phyloP scores from a whole-genome alignment of 352 stramenopile genomes.

The Detonula confervacea region DNA sequence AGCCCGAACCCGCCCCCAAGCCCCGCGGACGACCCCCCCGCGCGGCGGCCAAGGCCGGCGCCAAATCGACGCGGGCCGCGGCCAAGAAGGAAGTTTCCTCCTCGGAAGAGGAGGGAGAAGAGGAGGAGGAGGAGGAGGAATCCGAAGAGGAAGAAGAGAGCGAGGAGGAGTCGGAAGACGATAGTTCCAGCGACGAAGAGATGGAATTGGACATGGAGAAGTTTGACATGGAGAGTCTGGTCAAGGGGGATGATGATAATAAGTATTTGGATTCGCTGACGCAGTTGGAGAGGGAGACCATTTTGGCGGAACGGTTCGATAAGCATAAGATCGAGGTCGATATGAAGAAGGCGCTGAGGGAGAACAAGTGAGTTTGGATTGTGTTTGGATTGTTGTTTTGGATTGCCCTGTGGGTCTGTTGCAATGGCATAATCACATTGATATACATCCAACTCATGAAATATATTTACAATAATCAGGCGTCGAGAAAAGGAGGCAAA shows the following conservation, averaged over 20 bases:
- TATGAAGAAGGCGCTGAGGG: constrained; percentile 82
- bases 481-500: constrained; percentile 59
- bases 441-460: constrained; percentile 5
- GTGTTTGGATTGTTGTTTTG: background rate
- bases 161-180: constrained; percentile 34
- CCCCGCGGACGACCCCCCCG: constrained; percentile 20
- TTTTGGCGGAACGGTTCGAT: constrained; percentile 84
- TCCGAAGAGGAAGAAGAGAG: constrained; percentile 46
- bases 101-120: constrained; percentile 36
- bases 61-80: constrained; percentile 9
- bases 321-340: constrained; percentile 80
- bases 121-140: constrained; percentile 47
- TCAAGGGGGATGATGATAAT: constrained; percentile 79
- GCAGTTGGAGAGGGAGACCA: constrained; percentile 83
- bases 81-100: constrained; percentile 42
- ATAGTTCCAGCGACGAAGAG: constrained; percentile 72
- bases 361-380: constrained; percentile 73
- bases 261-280: constrained; percentile 81
- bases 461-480: constrained; percentile 42
- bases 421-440: too few relatives aligned
- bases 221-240: constrained; percentile 73
- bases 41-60: constrained; percentile 20
- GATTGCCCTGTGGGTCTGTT: background rate
- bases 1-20: constrained; percentile 23
- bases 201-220: constrained; percentile 81